Evolutionary conservation across 257 asterid species (phyloP), one percentile per base, ranked within the genome.

Genomic region (Nicotiana tabacum): DNA sequence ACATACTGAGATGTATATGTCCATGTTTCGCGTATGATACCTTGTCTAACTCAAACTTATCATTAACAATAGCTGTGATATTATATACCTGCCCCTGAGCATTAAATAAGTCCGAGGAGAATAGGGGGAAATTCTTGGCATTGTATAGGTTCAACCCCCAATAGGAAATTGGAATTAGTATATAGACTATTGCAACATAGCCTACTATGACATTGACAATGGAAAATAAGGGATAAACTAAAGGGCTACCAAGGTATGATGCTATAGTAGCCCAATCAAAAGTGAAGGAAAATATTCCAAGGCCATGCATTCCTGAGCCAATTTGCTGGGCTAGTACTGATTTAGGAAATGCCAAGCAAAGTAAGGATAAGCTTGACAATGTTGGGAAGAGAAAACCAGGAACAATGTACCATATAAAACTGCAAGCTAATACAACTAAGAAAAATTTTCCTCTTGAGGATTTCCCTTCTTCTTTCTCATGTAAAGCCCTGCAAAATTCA

Each of bases 291-390:
- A 68, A 90, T 10, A 95, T 65, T 8, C 98, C 98, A 0, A 93
- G 94, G 4, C 98, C 98, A 0, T 2, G 1, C 86, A 88, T 64
- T 13, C 98, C 98, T 0, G 98, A 91, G 2, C 98, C 98, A 15
- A 95, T 48, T 61, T 91, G 90, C 24, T 93, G 94, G 12, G 90
- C 93, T 0, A 86, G 83, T 0, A 91, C 89, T 2, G 98, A 95
- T 7, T 82, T 89, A 2, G 92, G 92, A 72, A 58, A 90, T 8
- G 83, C 77, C 83, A 85, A 82, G 51, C 98, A 95, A 17, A 95
- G 86, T 30, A 90, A 1, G 4, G 98, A 90, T 0, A 95, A 1
- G 88, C 21, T 85, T 2, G 92, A 76, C 7, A 91, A 6, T 1
- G 90, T 82, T 1, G 83, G 83, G 85, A 93, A 86, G 15, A 94